phyloP scores from a whole-genome alignment of 345 rosid species.

The Dipteronia dyeriana region DNA sequence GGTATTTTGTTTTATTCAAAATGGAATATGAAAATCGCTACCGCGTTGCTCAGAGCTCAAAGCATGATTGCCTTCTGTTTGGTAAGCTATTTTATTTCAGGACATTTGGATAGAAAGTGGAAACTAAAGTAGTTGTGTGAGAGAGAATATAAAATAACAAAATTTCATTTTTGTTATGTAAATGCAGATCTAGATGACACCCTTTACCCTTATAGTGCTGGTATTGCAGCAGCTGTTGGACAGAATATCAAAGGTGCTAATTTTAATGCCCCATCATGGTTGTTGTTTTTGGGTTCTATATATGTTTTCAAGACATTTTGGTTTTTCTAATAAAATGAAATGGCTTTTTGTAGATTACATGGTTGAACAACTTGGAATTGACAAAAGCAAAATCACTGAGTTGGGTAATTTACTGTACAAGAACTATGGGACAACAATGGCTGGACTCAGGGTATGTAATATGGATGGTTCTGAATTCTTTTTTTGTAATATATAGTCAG shows the following conservation, averaged over 20 bases:
- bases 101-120: neutral
- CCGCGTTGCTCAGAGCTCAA: constrained; percentile 35
- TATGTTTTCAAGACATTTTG: constrained; percentile 2
- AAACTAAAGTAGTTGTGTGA: neutral
- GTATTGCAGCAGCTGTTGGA: constrained; percentile 56
- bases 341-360: constrained; percentile 58
- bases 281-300: neutral
- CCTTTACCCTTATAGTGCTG: constrained; percentile 75
- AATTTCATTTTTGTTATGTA: neutral
- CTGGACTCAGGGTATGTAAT: constrained; percentile 90
- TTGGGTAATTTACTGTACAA: constrained; percentile 75
- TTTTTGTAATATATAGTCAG: neutral
- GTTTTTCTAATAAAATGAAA: neutral
- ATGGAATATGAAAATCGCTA: constrained; percentile 62
- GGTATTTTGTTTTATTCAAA: constrained; percentile 28
- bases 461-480: constrained; percentile 24
- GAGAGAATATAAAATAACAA: neutral
- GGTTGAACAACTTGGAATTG: constrained; percentile 82
- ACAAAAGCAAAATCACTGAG: constrained; percentile 54
- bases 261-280: neutral
- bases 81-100: constrained; percentile 42
- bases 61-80: constrained; percentile 78
- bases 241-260: constrained; percentile 63
- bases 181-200: constrained; percentile 87
- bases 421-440: constrained; percentile 98